phyloP scores from a whole-genome alignment of 2,329 filamentous ascomycete species.

The Tolypocladium ophioglossoides region DNA sequence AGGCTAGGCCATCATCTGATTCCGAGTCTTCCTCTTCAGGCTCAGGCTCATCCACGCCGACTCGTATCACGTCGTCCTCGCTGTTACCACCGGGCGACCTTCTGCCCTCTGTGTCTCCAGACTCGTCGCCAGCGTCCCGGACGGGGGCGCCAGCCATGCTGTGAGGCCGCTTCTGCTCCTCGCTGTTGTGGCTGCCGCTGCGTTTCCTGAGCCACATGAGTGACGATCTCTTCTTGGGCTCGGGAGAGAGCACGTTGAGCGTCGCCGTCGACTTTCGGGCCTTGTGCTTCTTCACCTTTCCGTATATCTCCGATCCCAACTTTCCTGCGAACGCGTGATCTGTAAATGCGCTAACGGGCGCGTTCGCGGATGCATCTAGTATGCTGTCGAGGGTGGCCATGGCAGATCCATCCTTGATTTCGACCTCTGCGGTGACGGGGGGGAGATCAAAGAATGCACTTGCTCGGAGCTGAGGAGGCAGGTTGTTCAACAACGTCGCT shows the following conservation, averaged over 20 bases:
- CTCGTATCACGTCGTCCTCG: constrained; percentile 4
- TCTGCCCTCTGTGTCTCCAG: background rate
- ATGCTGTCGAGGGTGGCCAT: constrained; percentile 85
- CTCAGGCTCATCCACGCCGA: constrained; percentile 15
- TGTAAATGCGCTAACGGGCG: constrained; percentile 84
- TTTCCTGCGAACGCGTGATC: constrained; percentile 77
- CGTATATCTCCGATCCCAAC: constrained; percentile 66
- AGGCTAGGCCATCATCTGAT: constrained; percentile 37
- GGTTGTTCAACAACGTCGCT: constrained; percentile 18
- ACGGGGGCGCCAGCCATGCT: constrained; percentile 9
- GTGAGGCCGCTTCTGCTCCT: constrained; percentile 14
- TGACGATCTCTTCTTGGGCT: constrained; percentile 36
- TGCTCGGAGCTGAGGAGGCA: constrained; percentile 82
- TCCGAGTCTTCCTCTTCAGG: constrained; percentile 31
- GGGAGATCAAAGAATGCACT: constrained; percentile 80
- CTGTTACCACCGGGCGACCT: constrained; percentile 1
- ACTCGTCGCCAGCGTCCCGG: constrained; percentile 15
- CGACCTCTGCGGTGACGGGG: constrained; percentile 36
- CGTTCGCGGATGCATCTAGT: constrained; percentile 75
- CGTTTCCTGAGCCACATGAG: constrained; percentile 37
- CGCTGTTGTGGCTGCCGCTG: constrained; percentile 17
- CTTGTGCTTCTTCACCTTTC: constrained; percentile 42
- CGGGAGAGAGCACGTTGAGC: constrained; percentile 10
- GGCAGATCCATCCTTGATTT: constrained; percentile 68
- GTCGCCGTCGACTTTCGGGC: constrained; percentile 18